Evolutionary conservation across 2,329 filamentous ascomycete genomes (phyloP), one percentile per base, ranked within the genome.

Genomic region (Sclerotinia nivalis): DNA sequence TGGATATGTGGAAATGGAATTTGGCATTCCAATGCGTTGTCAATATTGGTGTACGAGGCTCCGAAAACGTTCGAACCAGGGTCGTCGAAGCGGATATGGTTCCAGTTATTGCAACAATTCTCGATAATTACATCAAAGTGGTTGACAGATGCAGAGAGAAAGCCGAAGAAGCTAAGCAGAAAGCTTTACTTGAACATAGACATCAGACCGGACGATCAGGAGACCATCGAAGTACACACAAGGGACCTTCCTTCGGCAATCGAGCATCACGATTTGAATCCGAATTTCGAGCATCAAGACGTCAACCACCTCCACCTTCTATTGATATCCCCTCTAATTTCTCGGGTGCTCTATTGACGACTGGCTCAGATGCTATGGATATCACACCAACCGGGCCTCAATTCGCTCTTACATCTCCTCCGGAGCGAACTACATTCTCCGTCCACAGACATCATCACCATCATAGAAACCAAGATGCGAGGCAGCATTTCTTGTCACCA

Each of bases 1-100:
- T 98, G 95, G 95, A 97, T 80, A 97, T 97, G 92, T 99, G 96
- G 96, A 98, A 98, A 82, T 99, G 96, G 96, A 99, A 97, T 79
- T 86, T 99, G 73, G 96, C 96, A 67, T 99, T 99, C 81, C 96
- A 98, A 82, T 99, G 96, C 80, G 94, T 98, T 74, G 96, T 99
- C 79, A 99, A 99, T 81, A 98, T 99, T 78, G 96, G 96, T 70
- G 95, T 99, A 71, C 89, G 96, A 75, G 96, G 96, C 71, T 97
- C 96, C 18, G 96, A 99, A 83, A 90, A 88, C 75, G 96, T 99
- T 71, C 89, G 96, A 75, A 98, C 96, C 70, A 88, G 96, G 74
- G 95, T 99, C 3, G 96, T 99, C 66, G 96, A 99, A 82, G 96
- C 96, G 73, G 96, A 99, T 81, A 97, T 99, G 92, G 96, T 99